Percentiles rank a stretch among this genome's conserved stretches.
These are phyloP conservation scores for Arctium minus DNA, from an alignment of 129 eudicot species.

Conservation along the genomic window DNA sequence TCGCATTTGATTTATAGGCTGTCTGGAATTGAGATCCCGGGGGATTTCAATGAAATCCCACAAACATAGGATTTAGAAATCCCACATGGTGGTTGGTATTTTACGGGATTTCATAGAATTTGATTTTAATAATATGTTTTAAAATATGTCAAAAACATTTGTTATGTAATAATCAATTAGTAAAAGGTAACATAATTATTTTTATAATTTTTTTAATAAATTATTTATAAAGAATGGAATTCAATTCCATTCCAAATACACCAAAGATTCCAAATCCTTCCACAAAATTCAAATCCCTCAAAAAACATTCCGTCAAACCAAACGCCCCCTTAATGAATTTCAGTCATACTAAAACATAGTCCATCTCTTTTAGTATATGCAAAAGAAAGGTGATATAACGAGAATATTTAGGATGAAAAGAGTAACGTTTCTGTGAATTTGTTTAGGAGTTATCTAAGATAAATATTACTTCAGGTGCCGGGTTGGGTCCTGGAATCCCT, in stretches of 20 bases:
- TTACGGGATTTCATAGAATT: no score
- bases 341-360: background rate
- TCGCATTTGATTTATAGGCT: no score
- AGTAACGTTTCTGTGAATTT: background rate
- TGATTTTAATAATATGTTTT: background rate
- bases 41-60: no score
- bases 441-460: background rate
- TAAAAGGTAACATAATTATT: background rate
- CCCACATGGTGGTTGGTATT: background rate
- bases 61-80: no score
- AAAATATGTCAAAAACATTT: no score
- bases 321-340: background rate
- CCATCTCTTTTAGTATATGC: background rate
- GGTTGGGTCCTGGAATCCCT: conserved; percentile 93
- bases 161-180: background rate
- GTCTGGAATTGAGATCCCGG: no score
- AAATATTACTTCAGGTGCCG: conserved; percentile 50
- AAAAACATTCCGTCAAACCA: no score
- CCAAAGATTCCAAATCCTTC: background rate
- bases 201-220: no score
- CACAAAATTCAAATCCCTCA: background rate
- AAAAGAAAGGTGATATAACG: background rate
- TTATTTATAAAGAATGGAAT: background rate
- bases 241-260: background rate
- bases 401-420: background rate